These are phyloP conservation scores for Salvia miltiorrhiza DNA, from an alignment of 257 asterid genomes.

Conservation along the genomic window DNA sequence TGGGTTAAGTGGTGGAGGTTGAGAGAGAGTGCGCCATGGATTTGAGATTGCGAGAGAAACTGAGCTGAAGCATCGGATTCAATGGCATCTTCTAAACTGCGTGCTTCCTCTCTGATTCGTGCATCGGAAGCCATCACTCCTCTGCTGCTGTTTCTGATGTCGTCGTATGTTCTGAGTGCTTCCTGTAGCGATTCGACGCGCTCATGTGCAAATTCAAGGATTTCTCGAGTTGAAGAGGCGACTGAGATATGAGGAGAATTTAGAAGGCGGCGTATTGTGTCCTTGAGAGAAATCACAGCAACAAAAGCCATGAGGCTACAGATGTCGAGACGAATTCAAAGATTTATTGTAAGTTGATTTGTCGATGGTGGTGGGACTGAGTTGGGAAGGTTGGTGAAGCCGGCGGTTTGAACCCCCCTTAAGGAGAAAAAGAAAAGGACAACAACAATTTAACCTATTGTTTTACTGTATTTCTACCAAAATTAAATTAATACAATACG, in stretches of 20 bases:
- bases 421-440: too few species aligned
- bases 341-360: too few species aligned
- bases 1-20: background rate
- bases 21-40: background rate
- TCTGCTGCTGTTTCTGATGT: background rate
- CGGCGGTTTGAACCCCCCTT: too few species aligned
- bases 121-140: background rate
- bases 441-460: too few species aligned
- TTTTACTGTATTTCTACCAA: too few species aligned
- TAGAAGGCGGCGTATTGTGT: background rate
- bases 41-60: background rate
- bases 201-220: background rate
- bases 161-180: background rate
- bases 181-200: background rate
- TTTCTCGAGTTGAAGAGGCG: background rate
- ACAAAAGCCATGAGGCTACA: conserved; percentile 1
- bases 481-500: too few species aligned
- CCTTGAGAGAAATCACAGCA: background rate
- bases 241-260: background rate
- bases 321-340: too few species aligned
- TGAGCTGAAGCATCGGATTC: background rate
- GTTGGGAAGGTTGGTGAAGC: too few species aligned
- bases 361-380: too few species aligned
- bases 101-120: background rate
- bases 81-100: background rate